Evolutionary conservation across 1,284 basidiomycete species (phyloP).

Genomic region (Leucoagaricus sp.): DNA sequence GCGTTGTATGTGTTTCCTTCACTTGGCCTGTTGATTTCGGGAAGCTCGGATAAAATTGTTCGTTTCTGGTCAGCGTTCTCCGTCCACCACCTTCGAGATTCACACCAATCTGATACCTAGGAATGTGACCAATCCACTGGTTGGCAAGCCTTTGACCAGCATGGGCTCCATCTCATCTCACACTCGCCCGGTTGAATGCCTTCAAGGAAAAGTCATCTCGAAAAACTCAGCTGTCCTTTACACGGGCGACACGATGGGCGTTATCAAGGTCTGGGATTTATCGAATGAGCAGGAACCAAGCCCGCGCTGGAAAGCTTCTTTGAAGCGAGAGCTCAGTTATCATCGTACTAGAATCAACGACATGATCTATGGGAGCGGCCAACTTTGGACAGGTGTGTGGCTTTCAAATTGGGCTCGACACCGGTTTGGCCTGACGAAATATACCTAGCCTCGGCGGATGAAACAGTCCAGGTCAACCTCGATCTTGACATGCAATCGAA

Average conservation of each 20-base stretch:
- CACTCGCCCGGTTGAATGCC: slow-evolving; percentile 67
- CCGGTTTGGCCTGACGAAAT: background rate
- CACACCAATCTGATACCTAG: slow-evolving; percentile 37
- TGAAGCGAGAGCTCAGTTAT: slow-evolving; percentile 61
- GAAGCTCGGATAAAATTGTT: slow-evolving; percentile 88
- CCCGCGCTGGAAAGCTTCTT: slow-evolving; percentile 53
- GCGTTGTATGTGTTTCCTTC: slow-evolving; percentile 69
- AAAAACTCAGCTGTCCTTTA: slow-evolving; percentile 55
- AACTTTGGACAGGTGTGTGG: slow-evolving; percentile 80
- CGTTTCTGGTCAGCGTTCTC: slow-evolving; percentile 72
- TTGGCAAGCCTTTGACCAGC: slow-evolving; percentile 49
- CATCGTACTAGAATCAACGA: slow-evolving; percentile 84
- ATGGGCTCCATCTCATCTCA: slow-evolving; percentile 73
- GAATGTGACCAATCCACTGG: slow-evolving; percentile 54
- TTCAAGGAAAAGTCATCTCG: slow-evolving; percentile 51
- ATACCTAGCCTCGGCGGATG: slow-evolving; percentile 79
- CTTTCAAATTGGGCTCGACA: background rate
- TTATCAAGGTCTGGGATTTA: slow-evolving; percentile 77
- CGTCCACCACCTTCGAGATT: background rate
- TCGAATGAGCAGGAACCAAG: slow-evolving; percentile 43
- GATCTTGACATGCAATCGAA: slow-evolving; percentile 23
- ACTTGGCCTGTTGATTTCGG: slow-evolving; percentile 74
- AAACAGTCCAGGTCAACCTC: slow-evolving; percentile 68
- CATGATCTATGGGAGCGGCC: slow-evolving; percentile 60
- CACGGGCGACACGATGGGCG: slow-evolving; percentile 86